Base-by-base conservation (phyloP, 345 rosid species). In the Excoecaria cochinchinensis region DNA sequence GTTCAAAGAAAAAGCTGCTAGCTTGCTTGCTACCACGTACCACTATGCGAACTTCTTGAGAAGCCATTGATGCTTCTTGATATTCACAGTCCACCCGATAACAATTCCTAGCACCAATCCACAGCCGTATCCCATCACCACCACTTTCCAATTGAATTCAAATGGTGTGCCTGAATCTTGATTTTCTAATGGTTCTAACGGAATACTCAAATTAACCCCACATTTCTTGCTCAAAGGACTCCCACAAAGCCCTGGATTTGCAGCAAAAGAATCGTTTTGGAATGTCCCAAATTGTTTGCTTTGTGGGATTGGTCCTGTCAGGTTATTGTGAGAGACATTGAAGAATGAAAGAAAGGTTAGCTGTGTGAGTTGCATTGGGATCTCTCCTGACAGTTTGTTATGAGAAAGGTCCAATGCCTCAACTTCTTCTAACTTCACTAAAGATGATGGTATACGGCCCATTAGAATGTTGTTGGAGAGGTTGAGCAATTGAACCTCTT, bases 351-450 rank as follows among this genome's bases (percentile, higher is more conserved):
- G 80, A 57, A 71, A 71, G 3, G 57, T 24, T 3, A 55, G 42
- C 0, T 2, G n/a, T 47, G 71, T 31, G 1, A 78, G 68, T 70
- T 72, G 76, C 15, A 0, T 10, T 8, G 81, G 81, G 24, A 77
- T 72, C 15, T 25, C 25, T 57, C 81, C 71, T 3, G 38, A 9
- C 14, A 77, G 22, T 0, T 55, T 4, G 38, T 77, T 77, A 8
- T 0, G 1, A 10, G 81, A 78, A n/a, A 72, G 76, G n/a, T 72
- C 76, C 15, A 78, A 19, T 15, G 81, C 61, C 50, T 78, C 81
- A 4, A 78, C 46, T 46, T 47, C 72, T 14, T 12, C 57, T 39
- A 78, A 6, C 24, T 72, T 47, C 1, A 61, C 81, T 0, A 78
- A 46, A 14, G 51, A 15, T 21, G 73, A 3, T 10, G 80, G 80